Conservation (phyloP, 2,329 filamentous ascomycete species). For the Verticillium zaregamsianum region DNA sequence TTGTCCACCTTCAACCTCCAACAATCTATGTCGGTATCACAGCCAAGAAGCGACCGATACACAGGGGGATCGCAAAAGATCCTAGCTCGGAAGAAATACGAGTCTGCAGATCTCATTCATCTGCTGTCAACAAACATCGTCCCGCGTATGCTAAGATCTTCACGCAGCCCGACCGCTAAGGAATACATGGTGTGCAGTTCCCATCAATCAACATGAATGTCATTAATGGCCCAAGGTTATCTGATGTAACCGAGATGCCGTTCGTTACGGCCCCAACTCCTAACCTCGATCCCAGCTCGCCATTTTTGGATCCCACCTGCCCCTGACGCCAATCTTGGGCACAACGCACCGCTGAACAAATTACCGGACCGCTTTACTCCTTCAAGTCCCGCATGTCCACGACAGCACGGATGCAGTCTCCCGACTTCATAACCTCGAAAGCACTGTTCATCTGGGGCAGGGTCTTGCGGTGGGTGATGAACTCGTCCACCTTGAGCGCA, state of each 20-base stretch:
- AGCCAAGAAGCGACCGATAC: no score
- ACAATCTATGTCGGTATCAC: no score
- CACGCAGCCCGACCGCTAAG: background rate
- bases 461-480: conserved; percentile 92
- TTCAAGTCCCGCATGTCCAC: conserved; percentile 55
- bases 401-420: conserved; percentile 95
- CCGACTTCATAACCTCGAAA: conserved; percentile 91
- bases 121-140: no score
- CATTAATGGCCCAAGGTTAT: background rate
- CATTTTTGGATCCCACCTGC: background rate
- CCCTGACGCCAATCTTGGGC: background rate
- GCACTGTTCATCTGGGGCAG: conserved; percentile 82
- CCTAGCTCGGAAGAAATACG: conserved; percentile 6
- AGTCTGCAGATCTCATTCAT: no score
- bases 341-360: background rate
- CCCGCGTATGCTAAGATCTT: background rate
- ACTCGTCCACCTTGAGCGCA: conserved; percentile 95
- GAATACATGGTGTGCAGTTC: background rate
- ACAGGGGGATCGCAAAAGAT: conserved; percentile 13
- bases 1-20: no score
- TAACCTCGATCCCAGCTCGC: background rate
- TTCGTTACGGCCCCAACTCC: background rate
- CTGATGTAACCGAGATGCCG: background rate
- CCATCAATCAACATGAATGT: background rate
- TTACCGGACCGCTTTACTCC: background rate